Percentiles rank a stretch among this genome's conserved stretches.
Conservation (phyloP, 2,329 filamentous ascomycete genomes). For the Leptographium galeiforme region DNA sequence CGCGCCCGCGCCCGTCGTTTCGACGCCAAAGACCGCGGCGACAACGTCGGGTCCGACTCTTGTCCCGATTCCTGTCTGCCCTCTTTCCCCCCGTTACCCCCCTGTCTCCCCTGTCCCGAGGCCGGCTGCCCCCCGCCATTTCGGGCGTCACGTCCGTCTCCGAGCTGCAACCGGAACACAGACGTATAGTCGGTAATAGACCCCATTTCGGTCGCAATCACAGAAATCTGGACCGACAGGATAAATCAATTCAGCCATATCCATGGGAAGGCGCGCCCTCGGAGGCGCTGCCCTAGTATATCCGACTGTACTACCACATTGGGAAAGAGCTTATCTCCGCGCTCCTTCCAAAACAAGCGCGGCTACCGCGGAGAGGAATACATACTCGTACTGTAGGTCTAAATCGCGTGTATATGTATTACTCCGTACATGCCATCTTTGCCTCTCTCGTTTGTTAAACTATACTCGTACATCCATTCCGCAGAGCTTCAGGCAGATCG, state of each 20-base stretch:
- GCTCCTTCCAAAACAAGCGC: background rate
- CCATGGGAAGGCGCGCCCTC: no score
- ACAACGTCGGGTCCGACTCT: background rate
- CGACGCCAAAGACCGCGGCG: background rate
- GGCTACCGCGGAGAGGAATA: background rate
- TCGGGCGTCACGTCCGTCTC: background rate
- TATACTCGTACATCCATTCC: background rate
- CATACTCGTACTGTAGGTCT: no score
- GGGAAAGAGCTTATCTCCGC: background rate
- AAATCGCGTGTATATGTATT: no score
- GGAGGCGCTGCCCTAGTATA: no score
- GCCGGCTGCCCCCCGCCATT: background rate
- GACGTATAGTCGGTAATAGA: constrained; percentile 9
- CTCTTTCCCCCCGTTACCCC: no score
- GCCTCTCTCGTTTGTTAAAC: no score
- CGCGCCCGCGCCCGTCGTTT: constrained; percentile 10
- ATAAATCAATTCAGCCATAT: no score
- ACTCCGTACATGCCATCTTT: no score
- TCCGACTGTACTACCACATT: background rate
- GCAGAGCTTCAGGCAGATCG: background rate
- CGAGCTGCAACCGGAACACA: constrained; percentile 10
- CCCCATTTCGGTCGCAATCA: background rate
- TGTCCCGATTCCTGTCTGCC: background rate
- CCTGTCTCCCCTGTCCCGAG: background rate
- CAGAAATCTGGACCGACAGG: background rate